phyloP scores from a whole-genome alignment of 768 basidiomycete genomes.

The Podaxis sp. region DNA sequence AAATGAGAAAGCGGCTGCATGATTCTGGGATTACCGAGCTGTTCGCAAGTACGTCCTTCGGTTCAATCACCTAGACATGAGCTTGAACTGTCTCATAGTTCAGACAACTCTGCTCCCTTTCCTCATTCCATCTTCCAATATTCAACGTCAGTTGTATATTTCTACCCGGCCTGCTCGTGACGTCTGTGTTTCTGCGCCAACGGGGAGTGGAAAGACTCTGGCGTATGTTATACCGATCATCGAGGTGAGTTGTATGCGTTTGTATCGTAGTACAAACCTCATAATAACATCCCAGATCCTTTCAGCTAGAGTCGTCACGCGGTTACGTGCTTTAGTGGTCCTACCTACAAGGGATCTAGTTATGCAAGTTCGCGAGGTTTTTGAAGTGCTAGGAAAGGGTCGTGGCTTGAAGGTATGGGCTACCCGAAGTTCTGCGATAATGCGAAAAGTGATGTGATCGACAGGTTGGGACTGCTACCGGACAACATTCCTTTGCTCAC shows the following conservation, averaged over 20 bases:
- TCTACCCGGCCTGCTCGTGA: slow-evolving; percentile 72
- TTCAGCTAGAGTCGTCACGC: slow-evolving; percentile 71
- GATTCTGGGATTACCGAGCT: slow-evolving; percentile 83
- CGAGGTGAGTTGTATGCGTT: slow-evolving; percentile 49
- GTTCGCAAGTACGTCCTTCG: slow-evolving; percentile 71
- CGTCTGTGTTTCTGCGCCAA: slow-evolving; percentile 93
- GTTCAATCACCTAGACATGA: neutral
- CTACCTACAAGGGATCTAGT: slow-evolving; percentile 95
- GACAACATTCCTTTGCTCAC: slow-evolving; percentile 91
- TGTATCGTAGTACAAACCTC: neutral
- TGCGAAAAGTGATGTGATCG: slow-evolving; percentile 7
- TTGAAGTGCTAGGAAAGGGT: slow-evolving; percentile 82
- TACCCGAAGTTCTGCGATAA: neutral
- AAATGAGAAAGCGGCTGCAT: slow-evolving; percentile 58
- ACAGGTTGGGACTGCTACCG: slow-evolving; percentile 80
- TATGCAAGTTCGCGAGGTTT: slow-evolving; percentile 86
- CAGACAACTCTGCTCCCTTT: slow-evolving; percentile 88
- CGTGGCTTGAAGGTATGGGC: slow-evolving; percentile 76
- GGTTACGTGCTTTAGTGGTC: slow-evolving; percentile 84
- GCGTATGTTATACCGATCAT: slow-evolving; percentile 94
- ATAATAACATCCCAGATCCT: slow-evolving; percentile 52
- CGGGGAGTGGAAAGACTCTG: slow-evolving; percentile 96
- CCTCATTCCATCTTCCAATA: slow-evolving; percentile 51
- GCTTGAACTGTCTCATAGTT: slow-evolving; percentile 48
- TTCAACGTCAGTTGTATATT: slow-evolving; percentile 53